phyloP scores from a whole-genome alignment of 2,329 filamentous ascomycete genomes.

The Boeremia lycopersici region DNA sequence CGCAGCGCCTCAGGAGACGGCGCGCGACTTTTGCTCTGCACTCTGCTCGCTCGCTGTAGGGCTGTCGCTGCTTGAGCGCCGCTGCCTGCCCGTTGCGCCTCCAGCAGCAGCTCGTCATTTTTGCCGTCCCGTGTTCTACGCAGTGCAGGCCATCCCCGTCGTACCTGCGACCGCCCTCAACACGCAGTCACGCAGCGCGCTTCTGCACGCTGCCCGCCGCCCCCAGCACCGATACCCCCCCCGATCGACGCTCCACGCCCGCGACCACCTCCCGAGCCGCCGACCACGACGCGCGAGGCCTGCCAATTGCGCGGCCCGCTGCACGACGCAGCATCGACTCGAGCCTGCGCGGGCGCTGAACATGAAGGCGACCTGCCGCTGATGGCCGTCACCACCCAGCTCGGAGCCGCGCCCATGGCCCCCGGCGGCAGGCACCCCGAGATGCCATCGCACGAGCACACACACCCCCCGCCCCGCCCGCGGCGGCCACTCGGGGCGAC shows the following conservation, averaged over 20 bases:
- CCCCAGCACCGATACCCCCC: slow-evolving; percentile 5
- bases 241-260: slow-evolving; percentile 7
- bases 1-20: slow-evolving; percentile 12
- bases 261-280: not conserved
- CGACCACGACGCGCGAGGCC: not conserved
- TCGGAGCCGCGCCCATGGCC: slow-evolving; percentile 9
- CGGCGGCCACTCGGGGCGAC: slow-evolving; percentile 32
- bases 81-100: slow-evolving; percentile 5
- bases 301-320: slow-evolving; percentile 6
- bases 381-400: slow-evolving; percentile 34
- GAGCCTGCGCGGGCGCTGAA: slow-evolving; percentile 22
- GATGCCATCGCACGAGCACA: slow-evolving; percentile 35
- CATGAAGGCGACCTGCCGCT: slow-evolving; percentile 37
- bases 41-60: slow-evolving; percentile 17
- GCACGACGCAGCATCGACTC: slow-evolving; percentile 9
- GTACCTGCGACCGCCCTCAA: slow-evolving; percentile 5
- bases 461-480: slow-evolving; percentile 38
- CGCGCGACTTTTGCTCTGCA: slow-evolving; percentile 1
- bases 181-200: not conserved
- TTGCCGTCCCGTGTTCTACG: slow-evolving; percentile 15
- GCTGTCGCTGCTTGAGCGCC: not conserved
- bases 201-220: slow-evolving; percentile 2
- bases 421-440: slow-evolving; percentile 22
- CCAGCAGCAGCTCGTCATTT: slow-evolving; percentile 8
- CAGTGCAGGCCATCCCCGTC: slow-evolving; percentile 15